Percentiles rank a stretch among this genome's conserved stretches.
Evolutionary conservation across 2,329 filamentous ascomycete species (phyloP).

Genomic region (Aspergillus jensenii): DNA sequence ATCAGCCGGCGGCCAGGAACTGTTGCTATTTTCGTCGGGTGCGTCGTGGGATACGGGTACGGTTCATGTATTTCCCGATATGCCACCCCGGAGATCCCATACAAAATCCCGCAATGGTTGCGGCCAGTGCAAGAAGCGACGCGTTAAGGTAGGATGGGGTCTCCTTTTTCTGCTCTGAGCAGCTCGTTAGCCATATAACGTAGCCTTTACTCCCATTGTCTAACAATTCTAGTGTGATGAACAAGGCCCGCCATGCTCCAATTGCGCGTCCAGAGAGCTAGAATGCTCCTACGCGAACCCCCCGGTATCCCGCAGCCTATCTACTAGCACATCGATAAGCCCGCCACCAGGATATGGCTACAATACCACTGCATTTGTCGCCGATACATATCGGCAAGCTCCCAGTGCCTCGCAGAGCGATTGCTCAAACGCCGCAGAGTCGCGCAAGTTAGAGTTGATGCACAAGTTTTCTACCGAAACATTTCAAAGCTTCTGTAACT

Average conservation of each 20-base stretch:
- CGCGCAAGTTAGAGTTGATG: constrained; percentile 51
- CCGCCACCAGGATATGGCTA: constrained; percentile 2
- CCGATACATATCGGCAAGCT: background rate
- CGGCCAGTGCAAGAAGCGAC: constrained; percentile 41
- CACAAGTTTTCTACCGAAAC: constrained; percentile 52
- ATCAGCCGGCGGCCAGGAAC: background rate
- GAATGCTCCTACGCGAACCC: constrained; percentile 30
- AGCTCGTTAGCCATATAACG: too few relatives aligned
- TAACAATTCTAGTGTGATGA: constrained; percentile 38
- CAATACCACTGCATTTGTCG: background rate
- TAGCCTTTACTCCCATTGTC: background rate
- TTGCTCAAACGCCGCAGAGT: constrained; percentile 18
- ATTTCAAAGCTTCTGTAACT: constrained; percentile 42
- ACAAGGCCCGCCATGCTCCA: constrained; percentile 38
- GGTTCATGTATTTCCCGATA: constrained; percentile 14
- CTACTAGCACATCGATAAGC: constrained; percentile 5
- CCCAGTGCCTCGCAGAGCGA: background rate
- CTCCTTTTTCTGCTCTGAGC: too few relatives aligned
- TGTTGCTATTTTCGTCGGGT: background rate
- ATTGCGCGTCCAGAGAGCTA: constrained; percentile 38
- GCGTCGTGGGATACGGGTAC: background rate
- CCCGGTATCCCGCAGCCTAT: constrained; percentile 15
- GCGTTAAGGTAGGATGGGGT: constrained; percentile 38
- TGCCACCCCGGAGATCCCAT: constrained; percentile 42
- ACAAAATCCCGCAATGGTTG: constrained; percentile 46